These are phyloP conservation scores for Gigaspora rosea DNA, from an alignment of 192 early-diverging fungal species.

Conservation along the genomic window DNA sequence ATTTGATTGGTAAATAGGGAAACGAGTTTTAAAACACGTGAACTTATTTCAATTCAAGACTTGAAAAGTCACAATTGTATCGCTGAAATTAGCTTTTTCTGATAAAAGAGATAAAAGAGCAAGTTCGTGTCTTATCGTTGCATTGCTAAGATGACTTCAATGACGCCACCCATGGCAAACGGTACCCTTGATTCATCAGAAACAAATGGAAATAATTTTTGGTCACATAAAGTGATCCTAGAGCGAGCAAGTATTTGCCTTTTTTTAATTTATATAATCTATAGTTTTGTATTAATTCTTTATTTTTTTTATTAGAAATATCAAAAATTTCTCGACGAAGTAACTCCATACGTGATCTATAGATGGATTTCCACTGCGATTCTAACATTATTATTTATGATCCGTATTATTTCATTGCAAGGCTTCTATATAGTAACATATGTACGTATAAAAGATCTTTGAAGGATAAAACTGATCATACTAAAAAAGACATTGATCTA, in stretches of 20 bases:
- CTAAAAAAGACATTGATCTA: too few species aligned
- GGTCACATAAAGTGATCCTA: conserved; percentile 7
- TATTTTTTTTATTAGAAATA: conserved; percentile 55
- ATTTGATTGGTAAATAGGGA: too few species aligned
- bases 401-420: conserved; percentile 78
- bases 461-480: too few species aligned
- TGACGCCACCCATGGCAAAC: neutral
- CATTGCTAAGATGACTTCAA: neutral
- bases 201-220: neutral
- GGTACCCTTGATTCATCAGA: conserved; percentile 15
- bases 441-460: conserved; percentile 37
- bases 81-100: too few species aligned
- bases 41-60: too few species aligned
- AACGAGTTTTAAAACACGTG: too few species aligned
- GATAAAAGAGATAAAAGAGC: too few species aligned
- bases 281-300: neutral
- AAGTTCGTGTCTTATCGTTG: too few species aligned
- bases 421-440: conserved; percentile 98
- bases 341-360: conserved; percentile 71
- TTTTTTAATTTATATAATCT: neutral
- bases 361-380: conserved; percentile 76
- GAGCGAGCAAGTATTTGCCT: conserved; percentile 5
- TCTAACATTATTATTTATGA: conserved; percentile 65
- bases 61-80: too few species aligned
- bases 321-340: conserved; percentile 80